These are phyloP conservation scores for Aspergillus sp. DNA, from an alignment of 2,329 filamentous ascomycete genomes.

Conservation along the genomic window DNA sequence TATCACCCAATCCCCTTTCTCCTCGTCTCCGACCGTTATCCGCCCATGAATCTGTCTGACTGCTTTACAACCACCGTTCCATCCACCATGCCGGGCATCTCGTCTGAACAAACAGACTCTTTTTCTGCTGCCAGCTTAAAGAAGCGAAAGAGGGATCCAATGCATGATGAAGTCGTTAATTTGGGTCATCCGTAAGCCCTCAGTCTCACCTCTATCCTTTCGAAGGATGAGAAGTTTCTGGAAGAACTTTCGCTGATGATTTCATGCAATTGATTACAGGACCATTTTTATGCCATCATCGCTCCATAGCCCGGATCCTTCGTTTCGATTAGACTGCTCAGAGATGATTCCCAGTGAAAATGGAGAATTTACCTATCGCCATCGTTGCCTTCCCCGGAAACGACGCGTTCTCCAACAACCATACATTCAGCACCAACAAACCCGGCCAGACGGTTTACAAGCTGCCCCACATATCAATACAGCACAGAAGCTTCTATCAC, in stretches of 20 bases:
- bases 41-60: conserved; percentile 2
- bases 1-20: background rate
- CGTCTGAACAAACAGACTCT: conserved; percentile 5
- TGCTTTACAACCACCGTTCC: conserved; percentile 1
- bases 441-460: background rate
- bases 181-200: conserved; percentile 9
- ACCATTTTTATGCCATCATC: conserved; percentile 10
- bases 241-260: background rate
- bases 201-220: background rate
- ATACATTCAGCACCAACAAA: conserved; percentile 6
- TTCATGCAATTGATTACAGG: background rate
- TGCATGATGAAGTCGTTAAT: conserved; percentile 8
- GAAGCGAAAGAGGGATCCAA: conserved; percentile 22
- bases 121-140: conserved; percentile 9
- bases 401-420: conserved; percentile 13
- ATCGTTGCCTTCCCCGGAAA: conserved; percentile 10
- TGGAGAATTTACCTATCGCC: conserved; percentile 5
- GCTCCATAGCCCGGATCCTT: conserved; percentile 9
- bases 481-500: conserved; percentile 3
- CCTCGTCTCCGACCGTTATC: background rate
- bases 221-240: background rate
- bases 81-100: conserved; percentile 7
- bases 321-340: conserved; percentile 10
- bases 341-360: conserved; percentile 4
- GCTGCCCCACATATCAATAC: conserved; percentile 1